Evolutionary conservation across 2,329 filamentous ascomycete species (phyloP).

Genomic region (Phialemonium atrogriseum): DNA sequence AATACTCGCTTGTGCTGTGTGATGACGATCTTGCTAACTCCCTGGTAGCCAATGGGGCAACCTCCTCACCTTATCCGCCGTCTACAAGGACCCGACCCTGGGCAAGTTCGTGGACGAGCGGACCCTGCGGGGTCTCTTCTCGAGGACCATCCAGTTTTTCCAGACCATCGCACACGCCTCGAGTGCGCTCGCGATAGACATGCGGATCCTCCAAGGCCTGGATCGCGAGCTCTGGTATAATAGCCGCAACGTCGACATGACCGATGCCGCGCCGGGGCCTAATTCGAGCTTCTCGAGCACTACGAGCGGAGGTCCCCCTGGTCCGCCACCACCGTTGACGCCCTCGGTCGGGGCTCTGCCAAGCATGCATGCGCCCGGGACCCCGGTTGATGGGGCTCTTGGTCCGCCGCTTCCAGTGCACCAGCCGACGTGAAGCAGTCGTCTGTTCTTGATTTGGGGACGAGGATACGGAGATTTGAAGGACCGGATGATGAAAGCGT

Average conservation of each 20-base stretch:
- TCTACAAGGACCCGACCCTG: conserved; percentile 60
- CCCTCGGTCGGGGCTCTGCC: conserved; percentile 2
- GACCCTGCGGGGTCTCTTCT: conserved; percentile 52
- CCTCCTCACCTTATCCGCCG: conserved; percentile 79
- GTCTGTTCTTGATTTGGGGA: conserved; percentile 2
- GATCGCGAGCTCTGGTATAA: conserved; percentile 30
- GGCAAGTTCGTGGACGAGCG: conserved; percentile 46
- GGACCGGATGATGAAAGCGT: too few species aligned
- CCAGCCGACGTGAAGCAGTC: conserved; percentile 1
- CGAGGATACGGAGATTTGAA: too few species aligned
- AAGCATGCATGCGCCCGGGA: conserved; percentile 6
- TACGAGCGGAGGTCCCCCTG: conserved; percentile 7
- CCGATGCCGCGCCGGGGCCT: conserved; percentile 6
- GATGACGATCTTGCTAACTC: conserved; percentile 17
- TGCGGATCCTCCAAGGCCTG: conserved; percentile 59
- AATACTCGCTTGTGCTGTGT: neutral
- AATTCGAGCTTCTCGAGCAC: conserved; percentile 14
- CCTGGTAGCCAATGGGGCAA: conserved; percentile 84
- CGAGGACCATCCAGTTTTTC: conserved; percentile 71
- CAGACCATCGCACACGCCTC: conserved; percentile 61
- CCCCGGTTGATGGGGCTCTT: conserved; percentile 3
- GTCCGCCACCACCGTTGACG: neutral
- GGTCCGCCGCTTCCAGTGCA: neutral
- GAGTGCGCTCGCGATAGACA: conserved; percentile 66
- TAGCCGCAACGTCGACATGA: conserved; percentile 6